Evolutionary conservation across 768 basidiomycete species (phyloP).

Genomic region (Tricholoma sp.): DNA sequence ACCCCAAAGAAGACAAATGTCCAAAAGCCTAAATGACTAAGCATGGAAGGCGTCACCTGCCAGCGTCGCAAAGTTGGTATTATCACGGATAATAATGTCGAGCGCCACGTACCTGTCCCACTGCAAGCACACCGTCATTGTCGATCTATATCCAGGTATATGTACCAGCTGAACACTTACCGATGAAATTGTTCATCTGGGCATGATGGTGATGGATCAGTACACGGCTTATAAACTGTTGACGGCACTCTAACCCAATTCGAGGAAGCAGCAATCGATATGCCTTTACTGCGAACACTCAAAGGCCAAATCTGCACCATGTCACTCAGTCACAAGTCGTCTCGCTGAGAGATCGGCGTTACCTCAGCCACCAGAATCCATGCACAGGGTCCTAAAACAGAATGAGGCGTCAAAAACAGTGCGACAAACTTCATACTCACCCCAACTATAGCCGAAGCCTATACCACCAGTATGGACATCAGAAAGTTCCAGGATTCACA

Average conservation of each 20-base stretch:
- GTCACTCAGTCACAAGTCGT: neutral
- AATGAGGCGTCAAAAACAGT: neutral
- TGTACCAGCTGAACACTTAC: conserved; percentile 25
- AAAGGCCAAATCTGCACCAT: conserved; percentile 53
- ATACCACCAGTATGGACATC: neutral
- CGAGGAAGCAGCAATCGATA: conserved; percentile 70
- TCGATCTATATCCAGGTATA: neutral
- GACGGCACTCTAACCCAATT: conserved; percentile 51
- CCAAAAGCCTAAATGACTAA: conserved; percentile 56
- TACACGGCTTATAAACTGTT: neutral
- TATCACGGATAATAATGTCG: neutral
- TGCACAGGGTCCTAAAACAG: conserved; percentile 47
- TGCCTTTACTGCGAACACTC: conserved; percentile 68
- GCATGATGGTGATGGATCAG: neutral
- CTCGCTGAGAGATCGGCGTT: neutral
- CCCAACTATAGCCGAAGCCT: conserved; percentile 77
- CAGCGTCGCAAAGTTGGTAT: neutral
- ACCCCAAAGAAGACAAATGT: conserved; percentile 79
- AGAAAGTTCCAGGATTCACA: neutral
- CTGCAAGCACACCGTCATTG: neutral
- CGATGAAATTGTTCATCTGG: conserved; percentile 77
- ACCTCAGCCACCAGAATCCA: conserved; percentile 76
- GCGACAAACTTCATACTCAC: conserved; percentile 19
- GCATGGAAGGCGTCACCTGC: conserved; percentile 58
- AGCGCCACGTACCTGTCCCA: conserved; percentile 30